Evolutionary conservation across 345 rosid species (phyloP).

Genomic region (Aurinia saxatilis): DNA sequence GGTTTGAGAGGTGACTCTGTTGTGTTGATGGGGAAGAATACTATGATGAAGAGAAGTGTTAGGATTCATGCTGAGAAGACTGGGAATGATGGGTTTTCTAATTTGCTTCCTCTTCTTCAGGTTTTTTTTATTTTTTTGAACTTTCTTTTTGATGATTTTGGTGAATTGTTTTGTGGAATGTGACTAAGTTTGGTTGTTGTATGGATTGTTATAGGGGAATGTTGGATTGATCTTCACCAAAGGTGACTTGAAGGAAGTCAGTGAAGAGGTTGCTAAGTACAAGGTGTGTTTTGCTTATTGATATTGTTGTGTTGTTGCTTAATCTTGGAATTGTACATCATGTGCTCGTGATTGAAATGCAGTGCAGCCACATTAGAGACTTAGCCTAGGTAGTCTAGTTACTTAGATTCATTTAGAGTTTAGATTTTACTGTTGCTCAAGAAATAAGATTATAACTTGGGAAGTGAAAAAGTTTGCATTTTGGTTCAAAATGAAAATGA

Average conservation of each 20-base stretch:
- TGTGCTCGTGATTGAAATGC: neutral
- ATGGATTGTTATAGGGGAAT: constrained; percentile 40
- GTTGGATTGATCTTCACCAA: constrained; percentile 73
- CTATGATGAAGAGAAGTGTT: constrained; percentile 92
- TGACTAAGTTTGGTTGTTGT: neutral
- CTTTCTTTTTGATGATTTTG: neutral
- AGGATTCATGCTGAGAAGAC: constrained; percentile 73
- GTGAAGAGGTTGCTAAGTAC: constrained; percentile 65
- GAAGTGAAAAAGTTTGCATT: neutral
- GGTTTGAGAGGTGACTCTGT: constrained; percentile 82
- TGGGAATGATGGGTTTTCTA: constrained; percentile 49
- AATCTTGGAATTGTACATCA: neutral
- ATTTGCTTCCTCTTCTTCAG: constrained; percentile 82
- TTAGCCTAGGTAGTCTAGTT: neutral
- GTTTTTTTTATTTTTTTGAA: constrained; percentile 35
- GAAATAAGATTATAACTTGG: neutral
- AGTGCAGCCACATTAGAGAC: neutral
- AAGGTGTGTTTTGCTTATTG: constrained; percentile 35
- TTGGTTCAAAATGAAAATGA: neutral
- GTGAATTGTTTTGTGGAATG: neutral
- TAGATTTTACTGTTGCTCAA: neutral
- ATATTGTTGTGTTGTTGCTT: neutral
- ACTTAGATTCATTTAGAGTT: neutral
- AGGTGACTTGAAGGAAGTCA: constrained; percentile 72
- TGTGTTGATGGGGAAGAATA: constrained; percentile 93